Evolutionary conservation across 2,329 filamentous ascomycete species (phyloP).

Genomic region (Fusarium albidum): DNA sequence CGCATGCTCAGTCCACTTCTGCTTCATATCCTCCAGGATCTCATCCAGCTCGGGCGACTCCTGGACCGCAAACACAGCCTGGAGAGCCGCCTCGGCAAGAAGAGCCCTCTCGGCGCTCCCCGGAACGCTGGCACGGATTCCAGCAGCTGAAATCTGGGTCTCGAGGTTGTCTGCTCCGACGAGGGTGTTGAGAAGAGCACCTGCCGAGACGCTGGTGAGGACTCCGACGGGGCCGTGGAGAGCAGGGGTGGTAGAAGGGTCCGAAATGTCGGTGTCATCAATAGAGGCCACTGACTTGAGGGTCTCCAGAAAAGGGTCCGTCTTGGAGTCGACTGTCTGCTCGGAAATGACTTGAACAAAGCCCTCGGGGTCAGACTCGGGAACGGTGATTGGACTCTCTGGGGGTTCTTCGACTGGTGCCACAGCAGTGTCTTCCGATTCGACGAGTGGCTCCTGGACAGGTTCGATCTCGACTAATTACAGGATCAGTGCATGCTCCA

Average conservation of each 20-base stretch:
- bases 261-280: conserved; percentile 8
- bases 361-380: too few relatives aligned
- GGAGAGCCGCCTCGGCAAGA: conserved; percentile 18
- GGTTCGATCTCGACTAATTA: too few relatives aligned
- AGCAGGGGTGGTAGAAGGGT: neutral
- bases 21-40: conserved; percentile 23
- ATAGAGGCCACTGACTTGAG: conserved; percentile 13
- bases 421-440: too few relatives aligned
- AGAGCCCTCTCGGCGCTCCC: conserved; percentile 12
- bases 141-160: too few relatives aligned
- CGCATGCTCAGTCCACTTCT: conserved; percentile 21
- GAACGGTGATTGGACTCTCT: too few relatives aligned
- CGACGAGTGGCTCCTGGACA: too few relatives aligned
- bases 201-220: conserved; percentile 11
- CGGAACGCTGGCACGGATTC: neutral
- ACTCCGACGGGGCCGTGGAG: conserved; percentile 6
- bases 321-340: too few relatives aligned
- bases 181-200: conserved; percentile 12
- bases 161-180: conserved; percentile 9
- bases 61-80: conserved; percentile 23
- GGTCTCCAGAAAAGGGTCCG: conserved; percentile 9
- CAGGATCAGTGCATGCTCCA: too few relatives aligned
- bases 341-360: too few relatives aligned
- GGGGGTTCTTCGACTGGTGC: too few relatives aligned
- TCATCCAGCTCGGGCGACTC: conserved; percentile 26